A percentile compares a stretch with the other conserved stretches of the same genome.
Evolutionary conservation across 495 filamentous ascomycete species (phyloP).

Genomic region (Corynascus novoguineensis): DNA sequence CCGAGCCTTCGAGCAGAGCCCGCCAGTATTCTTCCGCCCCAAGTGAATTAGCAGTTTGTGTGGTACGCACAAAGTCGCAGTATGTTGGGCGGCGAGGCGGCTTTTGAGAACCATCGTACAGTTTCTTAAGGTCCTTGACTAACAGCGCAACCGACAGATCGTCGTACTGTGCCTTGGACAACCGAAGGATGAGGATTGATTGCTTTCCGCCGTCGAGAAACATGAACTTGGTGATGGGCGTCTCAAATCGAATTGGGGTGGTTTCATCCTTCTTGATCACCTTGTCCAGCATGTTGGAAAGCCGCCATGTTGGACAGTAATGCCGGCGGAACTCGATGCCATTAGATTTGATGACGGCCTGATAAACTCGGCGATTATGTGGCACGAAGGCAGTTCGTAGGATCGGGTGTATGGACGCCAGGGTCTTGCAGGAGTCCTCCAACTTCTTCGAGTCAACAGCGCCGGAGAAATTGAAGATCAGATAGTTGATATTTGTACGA

Average conservation of each 20-base stretch:
- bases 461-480: constrained; percentile 40
- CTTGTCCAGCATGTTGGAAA: constrained; percentile 34
- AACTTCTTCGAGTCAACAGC: constrained; percentile 38
- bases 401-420: constrained; percentile 40
- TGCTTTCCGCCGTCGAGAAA: constrained; percentile 44
- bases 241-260: constrained; percentile 33
- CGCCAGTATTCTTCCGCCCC: constrained; percentile 41
- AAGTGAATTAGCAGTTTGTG: constrained; percentile 31
- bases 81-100: constrained; percentile 34
- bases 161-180: constrained; percentile 46
- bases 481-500: constrained; percentile 40
- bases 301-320: constrained; percentile 39
- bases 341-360: constrained; percentile 38
- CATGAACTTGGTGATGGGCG: constrained; percentile 43
- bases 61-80: constrained; percentile 39
- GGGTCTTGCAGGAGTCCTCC: constrained; percentile 36
- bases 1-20: constrained; percentile 35
- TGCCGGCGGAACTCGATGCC: constrained; percentile 38
- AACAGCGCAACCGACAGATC: constrained; percentile 38
- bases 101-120: constrained; percentile 36
- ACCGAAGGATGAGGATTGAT: constrained; percentile 39
- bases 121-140: constrained; percentile 39
- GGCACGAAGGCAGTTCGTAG: constrained; percentile 42
- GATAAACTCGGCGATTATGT: constrained; percentile 40
- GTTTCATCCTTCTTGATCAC: constrained; percentile 39